phyloP scores from a whole-genome alignment of 495 filamentous ascomycete species.

The Collariella sp. region DNA sequence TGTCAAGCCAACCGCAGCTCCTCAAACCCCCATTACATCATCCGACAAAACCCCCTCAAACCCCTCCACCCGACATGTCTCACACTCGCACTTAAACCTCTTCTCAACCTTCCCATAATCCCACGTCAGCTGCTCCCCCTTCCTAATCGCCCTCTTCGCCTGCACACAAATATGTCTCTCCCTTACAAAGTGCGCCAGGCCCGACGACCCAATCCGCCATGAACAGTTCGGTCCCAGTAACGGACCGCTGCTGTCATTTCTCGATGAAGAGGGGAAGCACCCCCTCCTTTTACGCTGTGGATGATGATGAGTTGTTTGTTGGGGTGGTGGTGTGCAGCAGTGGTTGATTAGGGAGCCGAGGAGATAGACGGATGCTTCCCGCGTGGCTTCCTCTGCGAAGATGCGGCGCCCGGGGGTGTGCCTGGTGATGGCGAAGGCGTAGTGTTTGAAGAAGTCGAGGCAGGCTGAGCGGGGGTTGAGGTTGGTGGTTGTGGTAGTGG shows the following conservation, averaged over 20 bases:
- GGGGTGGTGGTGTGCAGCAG: slow-evolving; percentile 19
- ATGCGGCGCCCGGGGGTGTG: not conserved
- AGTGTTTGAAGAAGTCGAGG: slow-evolving; percentile 22
- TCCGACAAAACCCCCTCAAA: not conserved
- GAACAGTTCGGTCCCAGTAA: slow-evolving; percentile 22
- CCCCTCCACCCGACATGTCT: slow-evolving; percentile 10
- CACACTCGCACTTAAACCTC: slow-evolving; percentile 19
- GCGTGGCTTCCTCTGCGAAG: not conserved
- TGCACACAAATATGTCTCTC: slow-evolving; percentile 19
- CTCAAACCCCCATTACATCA: not conserved
- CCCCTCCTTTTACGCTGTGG: no score
- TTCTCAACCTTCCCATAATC: slow-evolving; percentile 20
- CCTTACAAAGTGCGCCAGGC: slow-evolving; percentile 14
- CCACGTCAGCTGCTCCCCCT: slow-evolving; percentile 26
- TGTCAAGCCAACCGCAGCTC: not conserved
- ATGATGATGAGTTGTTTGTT: no score
- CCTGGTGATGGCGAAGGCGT: slow-evolving; percentile 19
- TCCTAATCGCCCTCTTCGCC: slow-evolving; percentile 19
- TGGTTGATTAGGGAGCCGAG: slow-evolving; percentile 29
- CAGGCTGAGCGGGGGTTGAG: slow-evolving; percentile 1
- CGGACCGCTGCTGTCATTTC: not conserved
- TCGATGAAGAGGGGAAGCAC: not conserved
- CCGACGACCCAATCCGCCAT: slow-evolving; percentile 17
- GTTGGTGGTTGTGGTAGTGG: no score
- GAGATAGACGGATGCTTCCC: slow-evolving; percentile 23